Evolutionary conservation across 768 basidiomycete species (phyloP).

Genomic region (Suillus discolor): DNA sequence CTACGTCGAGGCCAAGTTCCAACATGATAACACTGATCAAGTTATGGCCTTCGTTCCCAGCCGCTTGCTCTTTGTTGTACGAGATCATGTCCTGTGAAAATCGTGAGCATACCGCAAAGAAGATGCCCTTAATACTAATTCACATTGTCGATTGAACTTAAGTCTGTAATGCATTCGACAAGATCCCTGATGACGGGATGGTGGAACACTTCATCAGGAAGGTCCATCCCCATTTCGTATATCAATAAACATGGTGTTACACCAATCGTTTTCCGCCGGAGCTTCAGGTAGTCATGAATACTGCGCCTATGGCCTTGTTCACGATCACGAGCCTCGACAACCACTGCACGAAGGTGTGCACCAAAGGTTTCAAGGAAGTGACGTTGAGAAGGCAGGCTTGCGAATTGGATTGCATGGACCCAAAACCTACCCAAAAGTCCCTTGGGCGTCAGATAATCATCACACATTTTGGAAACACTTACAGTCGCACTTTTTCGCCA

Average conservation of each 20-base stretch:
- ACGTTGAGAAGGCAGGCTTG: slow-evolving; percentile 8
- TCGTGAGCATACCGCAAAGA: no score
- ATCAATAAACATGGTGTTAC: slow-evolving; percentile 31
- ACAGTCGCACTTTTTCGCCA: slow-evolving; percentile 15
- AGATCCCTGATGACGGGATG: no score
- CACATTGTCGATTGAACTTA: no score
- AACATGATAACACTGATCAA: no score
- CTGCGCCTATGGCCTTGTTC: slow-evolving; percentile 21
- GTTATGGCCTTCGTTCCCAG: no score
- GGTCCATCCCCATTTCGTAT: slow-evolving; percentile 24
- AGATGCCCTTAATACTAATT: no score
- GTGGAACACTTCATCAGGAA: no score
- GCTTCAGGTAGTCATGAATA: slow-evolving; percentile 33
- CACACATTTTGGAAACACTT: slow-evolving; percentile 29
- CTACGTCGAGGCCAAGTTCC: no score
- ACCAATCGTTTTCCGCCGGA: slow-evolving; percentile 36
- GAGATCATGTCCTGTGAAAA: no score
- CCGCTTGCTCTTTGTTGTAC: no score
- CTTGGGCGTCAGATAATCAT: background rate
- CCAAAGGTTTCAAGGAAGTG: slow-evolving; percentile 10
- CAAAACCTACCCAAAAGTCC: slow-evolving; percentile 12
- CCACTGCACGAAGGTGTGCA: slow-evolving; percentile 1
- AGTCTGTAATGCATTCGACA: no score
- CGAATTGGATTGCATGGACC: background rate
- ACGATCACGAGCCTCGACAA: slow-evolving; percentile 9